These are phyloP conservation scores for Penicillium oxalicum DNA, from an alignment of 2,329 filamentous ascomycete species.

Conservation along the genomic window DNA sequence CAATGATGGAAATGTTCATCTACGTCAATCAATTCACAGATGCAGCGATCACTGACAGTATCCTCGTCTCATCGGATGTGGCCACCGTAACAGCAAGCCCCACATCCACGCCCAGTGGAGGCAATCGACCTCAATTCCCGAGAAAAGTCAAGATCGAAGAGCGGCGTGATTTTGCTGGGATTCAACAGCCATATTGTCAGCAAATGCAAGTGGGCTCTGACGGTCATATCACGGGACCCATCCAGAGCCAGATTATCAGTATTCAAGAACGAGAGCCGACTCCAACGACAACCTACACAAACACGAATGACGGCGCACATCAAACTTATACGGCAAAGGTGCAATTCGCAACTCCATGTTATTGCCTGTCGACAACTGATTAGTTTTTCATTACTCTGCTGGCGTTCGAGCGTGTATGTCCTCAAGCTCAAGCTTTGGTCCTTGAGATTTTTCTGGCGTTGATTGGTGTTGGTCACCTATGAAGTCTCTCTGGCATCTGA, in stretches of 20 bases:
- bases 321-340: conserved; percentile 34
- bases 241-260: conserved; percentile 24
- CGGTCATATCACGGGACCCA: conserved; percentile 34
- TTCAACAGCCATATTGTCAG: conserved; percentile 54
- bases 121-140: conserved; percentile 39
- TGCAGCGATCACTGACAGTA: conserved; percentile 17
- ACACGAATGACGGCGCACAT: conserved; percentile 18
- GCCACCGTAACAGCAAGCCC: conserved; percentile 18
- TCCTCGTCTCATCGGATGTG: conserved; percentile 13
- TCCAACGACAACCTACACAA: conserved; percentile 29
- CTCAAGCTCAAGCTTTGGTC: conserved; percentile 12
- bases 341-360: conserved; percentile 32
- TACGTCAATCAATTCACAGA: conserved; percentile 52
- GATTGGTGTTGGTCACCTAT: conserved; percentile 16
- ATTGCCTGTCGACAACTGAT: conserved; percentile 32
- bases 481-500: conserved; percentile 11
- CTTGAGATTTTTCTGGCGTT: conserved; percentile 17
- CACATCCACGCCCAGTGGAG: conserved; percentile 11
- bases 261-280: conserved; percentile 34
- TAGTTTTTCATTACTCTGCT: conserved; percentile 16
- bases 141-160: conserved; percentile 62
- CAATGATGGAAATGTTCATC: conserved; percentile 61
- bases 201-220: conserved; percentile 56
- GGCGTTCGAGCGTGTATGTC: conserved; percentile 16
- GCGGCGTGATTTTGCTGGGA: conserved; percentile 46